Conservation (phyloP, 2,329 filamentous ascomycete species). For the Exserohilum rostratum region DNA sequence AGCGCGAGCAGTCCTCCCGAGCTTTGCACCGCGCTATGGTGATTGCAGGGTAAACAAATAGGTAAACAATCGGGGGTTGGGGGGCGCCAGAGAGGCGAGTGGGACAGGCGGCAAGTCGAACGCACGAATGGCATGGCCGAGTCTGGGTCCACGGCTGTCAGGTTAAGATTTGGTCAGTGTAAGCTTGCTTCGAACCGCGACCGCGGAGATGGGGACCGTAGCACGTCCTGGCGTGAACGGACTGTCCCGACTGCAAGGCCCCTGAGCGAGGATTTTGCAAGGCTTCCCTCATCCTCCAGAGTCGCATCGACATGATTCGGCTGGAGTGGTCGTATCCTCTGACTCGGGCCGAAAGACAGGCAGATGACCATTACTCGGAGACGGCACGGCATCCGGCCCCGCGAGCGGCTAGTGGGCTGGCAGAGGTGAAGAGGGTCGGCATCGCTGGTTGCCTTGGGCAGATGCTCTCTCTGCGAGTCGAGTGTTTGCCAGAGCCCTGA, state of each 20-base stretch:
- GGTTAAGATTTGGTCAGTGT: constrained; percentile 36
- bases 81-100: too few relatives aligned
- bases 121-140: neutral
- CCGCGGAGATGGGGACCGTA: constrained; percentile 23
- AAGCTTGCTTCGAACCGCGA: constrained; percentile 22
- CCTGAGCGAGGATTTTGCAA: constrained; percentile 19
- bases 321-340: constrained; percentile 9
- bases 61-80: constrained; percentile 5
- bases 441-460: neutral
- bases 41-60: constrained; percentile 6
- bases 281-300: neutral
- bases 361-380: constrained; percentile 14
- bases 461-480: neutral
- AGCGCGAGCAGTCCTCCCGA: constrained; percentile 10
- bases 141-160: constrained; percentile 3
- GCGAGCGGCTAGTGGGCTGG: neutral
- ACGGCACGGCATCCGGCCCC: constrained; percentile 14
- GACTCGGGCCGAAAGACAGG: constrained; percentile 25
- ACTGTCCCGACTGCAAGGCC: constrained; percentile 27
- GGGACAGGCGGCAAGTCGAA: neutral
- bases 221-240: constrained; percentile 25
- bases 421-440: neutral
- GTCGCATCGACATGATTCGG: constrained; percentile 17
- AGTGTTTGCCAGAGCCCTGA: too few relatives aligned
- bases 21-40: neutral